Conservation (phyloP, 2,329 filamentous ascomycete species). For the Sodiomyces alkalinus region DNA sequence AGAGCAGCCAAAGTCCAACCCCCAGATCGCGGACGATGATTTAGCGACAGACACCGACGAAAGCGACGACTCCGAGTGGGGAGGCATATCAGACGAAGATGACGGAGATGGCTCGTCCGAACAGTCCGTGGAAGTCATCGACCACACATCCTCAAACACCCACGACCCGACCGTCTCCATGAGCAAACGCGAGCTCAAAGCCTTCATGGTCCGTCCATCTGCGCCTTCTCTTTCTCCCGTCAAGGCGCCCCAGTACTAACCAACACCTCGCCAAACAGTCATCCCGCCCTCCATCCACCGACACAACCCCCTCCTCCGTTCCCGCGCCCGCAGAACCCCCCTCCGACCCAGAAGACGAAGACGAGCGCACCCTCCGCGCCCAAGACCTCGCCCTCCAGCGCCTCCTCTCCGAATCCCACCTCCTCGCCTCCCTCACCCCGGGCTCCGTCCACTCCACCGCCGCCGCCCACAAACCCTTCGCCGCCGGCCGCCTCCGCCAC, state of each 20-base stretch:
- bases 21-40: slow-evolving; percentile 14
- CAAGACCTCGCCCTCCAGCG: slow-evolving; percentile 88
- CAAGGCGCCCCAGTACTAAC: slow-evolving; percentile 3
- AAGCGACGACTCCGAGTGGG: slow-evolving; percentile 13
- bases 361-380: slow-evolving; percentile 57
- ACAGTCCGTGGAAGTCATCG: slow-evolving; percentile 41
- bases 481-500: slow-evolving; percentile 56
- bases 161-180: slow-evolving; percentile 25
- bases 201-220: slow-evolving; percentile 54
- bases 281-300: slow-evolving; percentile 29
- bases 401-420: slow-evolving; percentile 80
- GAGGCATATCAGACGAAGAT: slow-evolving; percentile 14
- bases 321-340: slow-evolving; percentile 12
- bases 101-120: too few relatives aligned
- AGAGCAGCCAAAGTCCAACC: slow-evolving; percentile 13
- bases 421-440: slow-evolving; percentile 42
- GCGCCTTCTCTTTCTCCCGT: background rate
- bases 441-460: slow-evolving; percentile 23
- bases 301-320: slow-evolving; percentile 8
- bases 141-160: slow-evolving; percentile 32
- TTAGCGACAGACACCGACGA: too few relatives aligned
- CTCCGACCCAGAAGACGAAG: slow-evolving; percentile 29
- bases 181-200: slow-evolving; percentile 57
- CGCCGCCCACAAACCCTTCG: slow-evolving; percentile 25
- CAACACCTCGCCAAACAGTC: slow-evolving; percentile 19